Conservation (phyloP, 495 filamentous ascomycete species). For the Penicillium herquei region DNA sequence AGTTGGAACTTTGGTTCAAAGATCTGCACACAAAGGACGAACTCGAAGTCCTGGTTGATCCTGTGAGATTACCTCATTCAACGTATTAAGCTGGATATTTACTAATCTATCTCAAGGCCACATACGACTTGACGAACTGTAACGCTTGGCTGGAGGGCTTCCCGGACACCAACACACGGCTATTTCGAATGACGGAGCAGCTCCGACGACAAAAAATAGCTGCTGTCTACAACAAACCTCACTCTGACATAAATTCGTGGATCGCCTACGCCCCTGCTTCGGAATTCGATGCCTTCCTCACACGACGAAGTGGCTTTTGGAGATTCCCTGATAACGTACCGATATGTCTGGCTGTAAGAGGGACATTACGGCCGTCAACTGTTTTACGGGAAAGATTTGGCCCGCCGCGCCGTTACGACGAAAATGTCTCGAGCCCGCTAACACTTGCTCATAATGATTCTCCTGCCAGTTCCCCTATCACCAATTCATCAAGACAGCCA, state of each 20-base stretch:
- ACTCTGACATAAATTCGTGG: conserved; percentile 9
- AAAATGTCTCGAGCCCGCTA: no score
- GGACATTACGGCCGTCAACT: conserved; percentile 5
- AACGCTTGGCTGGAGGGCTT: conserved; percentile 41
- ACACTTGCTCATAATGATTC: no score
- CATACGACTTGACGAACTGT: neutral
- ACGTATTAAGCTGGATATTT: neutral
- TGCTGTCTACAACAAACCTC: conserved; percentile 19
- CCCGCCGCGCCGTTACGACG: neutral
- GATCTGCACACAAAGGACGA: conserved; percentile 34
- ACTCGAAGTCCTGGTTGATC: conserved; percentile 27
- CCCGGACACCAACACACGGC: conserved; percentile 26
- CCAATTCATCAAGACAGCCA: no score
- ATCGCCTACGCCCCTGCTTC: conserved; percentile 31
- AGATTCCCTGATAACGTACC: conserved; percentile 11
- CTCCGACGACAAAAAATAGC: conserved; percentile 27
- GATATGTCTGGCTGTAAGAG: conserved; percentile 25
- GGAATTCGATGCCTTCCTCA: conserved; percentile 22
- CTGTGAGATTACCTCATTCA: conserved; percentile 18
- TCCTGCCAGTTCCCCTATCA: no score
- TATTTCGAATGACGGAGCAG: conserved; percentile 26
- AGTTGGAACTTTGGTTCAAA: conserved; percentile 40
- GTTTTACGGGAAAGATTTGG: neutral
- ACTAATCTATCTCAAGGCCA: conserved; percentile 3
- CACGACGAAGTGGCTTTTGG: no score